Conservation (phyloP, 768 basidiomycete species). For the Gloeophyllum trabeum region DNA sequence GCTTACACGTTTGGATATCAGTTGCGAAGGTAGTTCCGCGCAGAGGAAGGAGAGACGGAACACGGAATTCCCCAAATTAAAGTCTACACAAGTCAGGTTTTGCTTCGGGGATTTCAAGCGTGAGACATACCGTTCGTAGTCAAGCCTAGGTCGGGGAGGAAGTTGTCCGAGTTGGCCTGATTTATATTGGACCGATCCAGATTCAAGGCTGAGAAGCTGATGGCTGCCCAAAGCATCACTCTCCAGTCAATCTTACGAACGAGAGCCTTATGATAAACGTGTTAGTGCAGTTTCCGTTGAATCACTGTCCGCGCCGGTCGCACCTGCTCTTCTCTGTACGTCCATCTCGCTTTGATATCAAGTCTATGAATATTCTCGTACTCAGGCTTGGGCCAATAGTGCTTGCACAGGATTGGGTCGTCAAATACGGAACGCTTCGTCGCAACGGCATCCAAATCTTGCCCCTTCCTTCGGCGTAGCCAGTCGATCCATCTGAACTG, state of each 20-base stretch:
- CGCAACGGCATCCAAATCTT: constrained; percentile 38
- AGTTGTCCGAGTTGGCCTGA: constrained; percentile 61
- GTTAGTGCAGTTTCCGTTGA: not conserved
- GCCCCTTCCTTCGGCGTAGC: not conserved
- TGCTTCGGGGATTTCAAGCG: not conserved
- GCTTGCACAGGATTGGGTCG: constrained; percentile 35
- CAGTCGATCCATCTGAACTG: constrained; percentile 1
- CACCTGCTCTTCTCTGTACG: constrained; percentile 56
- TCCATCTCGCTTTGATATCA: constrained; percentile 58
- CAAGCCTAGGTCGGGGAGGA: constrained; percentile 47
- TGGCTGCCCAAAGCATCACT: constrained; percentile 47
- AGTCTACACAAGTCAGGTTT: constrained; percentile 22
- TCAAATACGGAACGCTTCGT: constrained; percentile 57
- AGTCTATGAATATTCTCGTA: constrained; percentile 59
- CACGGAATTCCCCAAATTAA: constrained; percentile 43
- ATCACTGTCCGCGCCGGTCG: too few species aligned
- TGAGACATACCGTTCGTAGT: constrained; percentile 39
- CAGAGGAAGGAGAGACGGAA: constrained; percentile 35
- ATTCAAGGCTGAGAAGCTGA: constrained; percentile 45
- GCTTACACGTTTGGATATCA: constrained; percentile 47
- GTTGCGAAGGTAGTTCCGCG: constrained; percentile 55
- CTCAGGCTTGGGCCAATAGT: constrained; percentile 36
- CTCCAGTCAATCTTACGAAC: constrained; percentile 49
- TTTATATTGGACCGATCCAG: constrained; percentile 50
- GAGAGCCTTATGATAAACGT: constrained; percentile 27